Percentiles rank a stretch among this genome's conserved stretches.
These are phyloP conservation scores for Epichloe elymi DNA, from an alignment of 2,329 filamentous ascomycete species.

Conservation along the genomic window DNA sequence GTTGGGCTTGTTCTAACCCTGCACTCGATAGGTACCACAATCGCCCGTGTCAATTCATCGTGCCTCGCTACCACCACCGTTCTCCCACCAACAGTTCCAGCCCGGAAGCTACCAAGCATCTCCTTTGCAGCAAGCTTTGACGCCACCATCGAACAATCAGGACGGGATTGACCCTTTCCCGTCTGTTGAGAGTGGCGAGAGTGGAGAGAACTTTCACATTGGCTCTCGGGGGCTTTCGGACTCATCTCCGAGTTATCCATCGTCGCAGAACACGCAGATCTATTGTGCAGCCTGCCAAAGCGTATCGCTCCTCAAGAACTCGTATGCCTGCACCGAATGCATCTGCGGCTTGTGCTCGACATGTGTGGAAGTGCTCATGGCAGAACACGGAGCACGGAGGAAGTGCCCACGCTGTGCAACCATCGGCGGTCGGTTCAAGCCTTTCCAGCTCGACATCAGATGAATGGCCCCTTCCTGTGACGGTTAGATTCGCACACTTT, in stretches of 20 bases:
- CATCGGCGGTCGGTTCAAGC: conserved; percentile 69
- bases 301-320: conserved; percentile 64
- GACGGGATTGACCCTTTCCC: conserved; percentile 69
- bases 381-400: conserved; percentile 60
- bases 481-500: conserved; percentile 1
- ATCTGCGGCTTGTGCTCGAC: conserved; percentile 85
- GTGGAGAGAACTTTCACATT: conserved; percentile 61
- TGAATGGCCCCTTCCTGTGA: conserved; percentile 5
- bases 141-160: conserved; percentile 60
- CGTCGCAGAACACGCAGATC: conserved; percentile 68
- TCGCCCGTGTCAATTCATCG: conserved; percentile 52
- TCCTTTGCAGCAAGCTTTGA: conserved; percentile 79
- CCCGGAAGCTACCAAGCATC: conserved; percentile 67
- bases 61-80: conserved; percentile 48
- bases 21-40: conserved; percentile 42
- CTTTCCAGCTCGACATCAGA: conserved; percentile 65
- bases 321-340: conserved; percentile 90
- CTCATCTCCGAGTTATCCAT: conserved; percentile 61
- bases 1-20: neutral
- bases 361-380: conserved; percentile 71
- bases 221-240: conserved; percentile 50
- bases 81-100: conserved; percentile 48
- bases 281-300: conserved; percentile 83
- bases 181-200: conserved; percentile 69
- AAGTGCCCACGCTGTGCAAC: conserved; percentile 71